phyloP scores from a whole-genome alignment of 768 basidiomycete species.

The Rhizopogon sp. region DNA sequence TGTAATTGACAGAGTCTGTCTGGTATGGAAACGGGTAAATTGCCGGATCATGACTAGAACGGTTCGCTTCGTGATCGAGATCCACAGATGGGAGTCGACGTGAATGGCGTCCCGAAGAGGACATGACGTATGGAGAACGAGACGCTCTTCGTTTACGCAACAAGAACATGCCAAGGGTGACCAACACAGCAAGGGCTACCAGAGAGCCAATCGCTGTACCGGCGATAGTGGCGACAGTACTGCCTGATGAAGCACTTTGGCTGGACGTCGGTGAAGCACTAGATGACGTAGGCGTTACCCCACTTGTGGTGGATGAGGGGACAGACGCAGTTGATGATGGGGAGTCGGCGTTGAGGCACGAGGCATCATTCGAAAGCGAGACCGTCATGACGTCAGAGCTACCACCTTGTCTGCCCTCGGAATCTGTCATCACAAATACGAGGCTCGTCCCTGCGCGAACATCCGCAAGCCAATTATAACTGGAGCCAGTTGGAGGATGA shows the following conservation, averaged over 20 bases:
- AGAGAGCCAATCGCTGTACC: constrained; percentile 46
- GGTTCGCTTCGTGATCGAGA: constrained; percentile 21
- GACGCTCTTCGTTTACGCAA: constrained; percentile 27
- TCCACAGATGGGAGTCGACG: constrained; percentile 35
- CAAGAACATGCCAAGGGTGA: constrained; percentile 50
- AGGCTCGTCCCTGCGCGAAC: constrained; percentile 54
- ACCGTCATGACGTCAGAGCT: constrained; percentile 50
- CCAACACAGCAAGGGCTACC: constrained; percentile 45
- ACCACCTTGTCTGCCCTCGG: constrained; percentile 50
- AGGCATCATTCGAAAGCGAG: constrained; percentile 38
- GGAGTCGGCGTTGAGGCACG: constrained; percentile 49
- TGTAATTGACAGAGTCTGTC: constrained; percentile 12
- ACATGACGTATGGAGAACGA: constrained; percentile 24
- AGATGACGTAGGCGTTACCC: constrained; percentile 9
- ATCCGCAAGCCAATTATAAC: constrained; percentile 52
- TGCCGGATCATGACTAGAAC: constrained; percentile 28
- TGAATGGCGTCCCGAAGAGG: constrained; percentile 20
- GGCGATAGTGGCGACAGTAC: constrained; percentile 43
- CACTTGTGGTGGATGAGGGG: constrained; percentile 16
- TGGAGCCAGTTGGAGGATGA: constrained; percentile 27
- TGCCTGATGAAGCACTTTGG: constrained; percentile 17
- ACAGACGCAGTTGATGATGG: constrained; percentile 45
- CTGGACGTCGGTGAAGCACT: constrained; percentile 16
- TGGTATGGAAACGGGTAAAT: constrained; percentile 29
- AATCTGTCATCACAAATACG: constrained; percentile 53